Evolutionary conservation across 2,329 filamentous ascomycete species (phyloP).

Genomic region (Fusarium camptoceras): DNA sequence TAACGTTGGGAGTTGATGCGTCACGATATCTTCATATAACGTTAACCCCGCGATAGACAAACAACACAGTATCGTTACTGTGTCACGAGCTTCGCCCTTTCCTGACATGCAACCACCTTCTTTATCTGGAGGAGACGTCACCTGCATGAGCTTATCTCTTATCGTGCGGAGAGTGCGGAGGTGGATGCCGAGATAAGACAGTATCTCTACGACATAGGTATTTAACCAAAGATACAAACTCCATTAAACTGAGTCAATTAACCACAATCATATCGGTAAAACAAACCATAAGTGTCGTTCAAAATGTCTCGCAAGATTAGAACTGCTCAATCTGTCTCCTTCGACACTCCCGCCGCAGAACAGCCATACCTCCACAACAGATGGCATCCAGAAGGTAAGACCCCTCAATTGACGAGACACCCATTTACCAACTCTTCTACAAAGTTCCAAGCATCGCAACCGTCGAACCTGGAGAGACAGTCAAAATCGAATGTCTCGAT

Average conservation of each 20-base stretch:
- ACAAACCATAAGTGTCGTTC: too few relatives aligned
- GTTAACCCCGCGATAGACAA: background rate
- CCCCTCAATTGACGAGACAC: background rate
- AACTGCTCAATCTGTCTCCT: conserved; percentile 42
- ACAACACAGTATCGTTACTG: background rate
- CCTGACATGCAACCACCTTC: conserved; percentile 25
- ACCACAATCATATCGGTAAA: too few relatives aligned
- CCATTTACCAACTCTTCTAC: background rate
- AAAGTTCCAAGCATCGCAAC: conserved; percentile 78
- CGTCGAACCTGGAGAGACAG: conserved; percentile 85
- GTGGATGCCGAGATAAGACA: conserved; percentile 15
- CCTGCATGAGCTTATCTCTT: conserved; percentile 29
- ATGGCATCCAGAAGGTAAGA: conserved; percentile 89
- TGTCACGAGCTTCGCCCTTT: conserved; percentile 31
- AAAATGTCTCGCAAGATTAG: conserved; percentile 43
- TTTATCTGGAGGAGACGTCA: conserved; percentile 30
- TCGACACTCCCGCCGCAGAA: conserved; percentile 45
- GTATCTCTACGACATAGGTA: too few relatives aligned
- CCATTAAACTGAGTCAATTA: background rate
- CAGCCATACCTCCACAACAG: conserved; percentile 67
- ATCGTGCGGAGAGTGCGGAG: conserved; percentile 30
- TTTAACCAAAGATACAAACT: too few relatives aligned
- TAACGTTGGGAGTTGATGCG: background rate
- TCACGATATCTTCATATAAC: conserved; percentile 13
- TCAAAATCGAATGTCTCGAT: conserved; percentile 93